Evolutionary conservation across 495 filamentous ascomycete genomes (phyloP).

Genomic region (Gamarada debralockiae): DNA sequence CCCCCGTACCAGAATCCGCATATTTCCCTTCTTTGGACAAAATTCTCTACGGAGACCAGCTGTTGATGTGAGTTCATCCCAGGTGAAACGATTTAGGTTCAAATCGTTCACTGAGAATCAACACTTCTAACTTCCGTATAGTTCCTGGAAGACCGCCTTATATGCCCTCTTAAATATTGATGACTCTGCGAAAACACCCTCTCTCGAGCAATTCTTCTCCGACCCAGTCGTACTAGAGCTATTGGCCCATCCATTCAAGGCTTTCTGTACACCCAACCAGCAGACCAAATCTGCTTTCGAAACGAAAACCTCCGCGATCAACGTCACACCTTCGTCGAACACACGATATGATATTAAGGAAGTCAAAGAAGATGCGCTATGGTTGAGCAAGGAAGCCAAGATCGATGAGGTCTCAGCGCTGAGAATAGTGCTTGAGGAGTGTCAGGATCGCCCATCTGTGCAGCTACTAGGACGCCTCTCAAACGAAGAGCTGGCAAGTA

Average conservation of each 20-base stretch:
- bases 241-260: constrained; percentile 56
- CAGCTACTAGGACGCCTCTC: constrained; percentile 64
- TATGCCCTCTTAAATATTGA: constrained; percentile 44
- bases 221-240: constrained; percentile 62
- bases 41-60: constrained; percentile 53
- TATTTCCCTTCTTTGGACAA: constrained; percentile 64
- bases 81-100: too few relatives aligned
- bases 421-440: constrained; percentile 76
- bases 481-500: constrained; percentile 61
- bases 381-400: constrained; percentile 71
- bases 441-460: constrained; percentile 64
- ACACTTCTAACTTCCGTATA: constrained; percentile 10
- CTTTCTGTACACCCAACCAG: constrained; percentile 56
- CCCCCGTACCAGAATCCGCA: constrained; percentile 49
- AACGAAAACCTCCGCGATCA: constrained; percentile 86
- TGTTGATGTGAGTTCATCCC: constrained; percentile 52
- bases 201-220: constrained; percentile 59
- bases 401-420: constrained; percentile 83
- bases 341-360: constrained; percentile 69
- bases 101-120: too few relatives aligned
- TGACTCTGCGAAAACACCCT: constrained; percentile 36
- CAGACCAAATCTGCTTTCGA: constrained; percentile 71
- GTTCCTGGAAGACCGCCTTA: constrained; percentile 73
- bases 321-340: constrained; percentile 67
- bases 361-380: constrained; percentile 81